A percentile compares a stretch with the other conserved stretches of the same genome.
These are phyloP conservation scores for Heliamphora exappendiculata DNA, from an alignment of 148 eudicot genomes.

Conservation along the genomic window DNA sequence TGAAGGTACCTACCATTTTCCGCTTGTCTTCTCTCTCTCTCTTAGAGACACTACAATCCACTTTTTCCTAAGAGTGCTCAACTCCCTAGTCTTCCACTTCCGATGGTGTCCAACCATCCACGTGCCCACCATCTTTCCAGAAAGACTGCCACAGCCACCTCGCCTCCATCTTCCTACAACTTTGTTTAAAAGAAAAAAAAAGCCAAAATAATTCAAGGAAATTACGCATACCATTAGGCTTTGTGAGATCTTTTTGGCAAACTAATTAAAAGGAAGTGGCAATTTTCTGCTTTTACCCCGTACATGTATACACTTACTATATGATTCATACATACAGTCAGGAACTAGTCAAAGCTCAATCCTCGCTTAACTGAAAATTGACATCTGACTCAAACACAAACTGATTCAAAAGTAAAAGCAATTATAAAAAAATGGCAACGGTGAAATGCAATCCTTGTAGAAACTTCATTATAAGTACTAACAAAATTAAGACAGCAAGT, in stretches of 20 bases:
- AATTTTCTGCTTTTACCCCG: not conserved
- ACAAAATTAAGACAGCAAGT: not conserved
- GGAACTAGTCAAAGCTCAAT: not conserved
- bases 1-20: no score
- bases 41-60: no score
- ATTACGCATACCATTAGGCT: not conserved
- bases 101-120: no score
- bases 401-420: not conserved
- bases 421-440: not conserved
- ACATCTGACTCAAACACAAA: not conserved
- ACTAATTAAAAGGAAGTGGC: not conserved
- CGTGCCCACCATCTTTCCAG: no score
- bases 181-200: not conserved
- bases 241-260: not conserved
- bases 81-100: no score
- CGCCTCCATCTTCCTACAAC: no score
- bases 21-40: no score
- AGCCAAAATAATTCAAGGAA: not conserved
- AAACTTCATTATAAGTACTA: not conserved
- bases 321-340: not conserved
- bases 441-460: not conserved
- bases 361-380: not conserved
- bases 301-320: not conserved
- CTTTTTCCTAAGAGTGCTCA: no score
- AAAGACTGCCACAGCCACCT: no score